Evolutionary conservation across 371 early-diverging fungal genomes (phyloP).

Genomic region (Mortierella sp.): DNA sequence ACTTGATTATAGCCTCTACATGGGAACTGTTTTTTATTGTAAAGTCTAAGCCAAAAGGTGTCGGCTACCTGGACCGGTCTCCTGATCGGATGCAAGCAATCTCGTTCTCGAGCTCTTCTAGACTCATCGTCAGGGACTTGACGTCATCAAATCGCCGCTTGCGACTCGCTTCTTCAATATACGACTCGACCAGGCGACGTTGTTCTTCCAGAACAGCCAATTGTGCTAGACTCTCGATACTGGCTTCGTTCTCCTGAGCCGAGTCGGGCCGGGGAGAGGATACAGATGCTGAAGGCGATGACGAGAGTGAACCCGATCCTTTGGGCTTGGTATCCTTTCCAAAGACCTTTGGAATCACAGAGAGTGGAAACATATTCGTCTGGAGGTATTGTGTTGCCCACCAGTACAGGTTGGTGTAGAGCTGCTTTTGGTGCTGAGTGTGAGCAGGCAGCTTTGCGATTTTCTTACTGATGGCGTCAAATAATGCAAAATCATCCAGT

Average conservation of each 20-base stretch:
- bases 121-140: slow-evolving; percentile 71
- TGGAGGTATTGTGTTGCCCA: slow-evolving; percentile 85
- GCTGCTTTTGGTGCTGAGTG: slow-evolving; percentile 64
- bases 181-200: slow-evolving; percentile 71
- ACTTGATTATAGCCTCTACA: no score
- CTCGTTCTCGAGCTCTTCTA: slow-evolving; percentile 82
- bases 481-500: slow-evolving; percentile 70
- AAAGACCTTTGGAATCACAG: slow-evolving; percentile 79
- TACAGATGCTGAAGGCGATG: slow-evolving; percentile 29
- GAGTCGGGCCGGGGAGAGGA: slow-evolving; percentile 19
- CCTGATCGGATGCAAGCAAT: slow-evolving; percentile 59
- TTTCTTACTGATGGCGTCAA: slow-evolving; percentile 73
- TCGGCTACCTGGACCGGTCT: no score
- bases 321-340: slow-evolving; percentile 33
- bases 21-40: no score
- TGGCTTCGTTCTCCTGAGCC: slow-evolving; percentile 41
- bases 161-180: slow-evolving; percentile 79
- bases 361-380: slow-evolving; percentile 88
- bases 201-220: slow-evolving; percentile 81
- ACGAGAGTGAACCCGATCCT: slow-evolving; percentile 10
- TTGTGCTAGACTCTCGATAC: slow-evolving; percentile 62
- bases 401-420: slow-evolving; percentile 76
- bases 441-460: slow-evolving; percentile 62
- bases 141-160: slow-evolving; percentile 88
- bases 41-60: no score